Evolutionary conservation across 2,329 filamentous ascomycete species (phyloP).

Genomic region (Apiospora saccharicola): DNA sequence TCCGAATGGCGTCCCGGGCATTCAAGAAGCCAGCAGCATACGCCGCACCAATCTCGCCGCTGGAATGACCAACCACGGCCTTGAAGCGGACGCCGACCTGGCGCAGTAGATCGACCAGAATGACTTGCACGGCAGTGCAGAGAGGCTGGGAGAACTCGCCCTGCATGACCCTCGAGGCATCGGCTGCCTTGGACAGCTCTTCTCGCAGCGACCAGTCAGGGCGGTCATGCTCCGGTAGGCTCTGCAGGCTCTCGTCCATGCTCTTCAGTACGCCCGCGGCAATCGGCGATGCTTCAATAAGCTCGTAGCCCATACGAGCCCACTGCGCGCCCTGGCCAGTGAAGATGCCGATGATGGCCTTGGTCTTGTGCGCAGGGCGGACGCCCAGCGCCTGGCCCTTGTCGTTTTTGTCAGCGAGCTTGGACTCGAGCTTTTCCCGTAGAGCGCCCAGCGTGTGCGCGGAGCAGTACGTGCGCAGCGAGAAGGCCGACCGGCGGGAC

Average conservation of each 20-base stretch:
- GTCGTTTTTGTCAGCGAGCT: no score
- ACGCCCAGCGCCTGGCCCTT: no score
- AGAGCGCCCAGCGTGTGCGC: no score
- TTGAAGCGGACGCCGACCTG: slow-evolving; percentile 42
- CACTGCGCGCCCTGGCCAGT: slow-evolving; percentile 48
- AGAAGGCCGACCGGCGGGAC: no score
- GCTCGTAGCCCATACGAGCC: slow-evolving; percentile 41
- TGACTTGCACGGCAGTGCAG: slow-evolving; percentile 62
- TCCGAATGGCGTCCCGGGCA: slow-evolving; percentile 49
- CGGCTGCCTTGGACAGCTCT: slow-evolving; percentile 38
- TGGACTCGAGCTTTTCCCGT: no score
- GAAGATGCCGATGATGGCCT: slow-evolving; percentile 43
- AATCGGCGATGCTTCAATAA: slow-evolving; percentile 35
- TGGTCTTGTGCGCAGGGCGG: slow-evolving; percentile 53
- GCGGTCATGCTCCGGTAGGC: slow-evolving; percentile 29
- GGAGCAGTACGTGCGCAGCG: no score
- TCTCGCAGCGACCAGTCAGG: slow-evolving; percentile 45
- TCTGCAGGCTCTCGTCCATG: slow-evolving; percentile 41
- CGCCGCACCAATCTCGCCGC: slow-evolving; percentile 59
- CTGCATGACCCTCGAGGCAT: no score
- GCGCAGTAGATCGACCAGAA: slow-evolving; percentile 44
- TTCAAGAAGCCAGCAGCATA: slow-evolving; percentile 55
- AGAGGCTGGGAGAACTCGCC: slow-evolving; percentile 57
- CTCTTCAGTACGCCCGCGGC: not conserved
- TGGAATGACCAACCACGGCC: slow-evolving; percentile 55